Evolutionary conservation across 768 basidiomycete genomes (phyloP), one percentile per base, ranked within the genome.

Genomic region (Scleroderma citrinum): DNA sequence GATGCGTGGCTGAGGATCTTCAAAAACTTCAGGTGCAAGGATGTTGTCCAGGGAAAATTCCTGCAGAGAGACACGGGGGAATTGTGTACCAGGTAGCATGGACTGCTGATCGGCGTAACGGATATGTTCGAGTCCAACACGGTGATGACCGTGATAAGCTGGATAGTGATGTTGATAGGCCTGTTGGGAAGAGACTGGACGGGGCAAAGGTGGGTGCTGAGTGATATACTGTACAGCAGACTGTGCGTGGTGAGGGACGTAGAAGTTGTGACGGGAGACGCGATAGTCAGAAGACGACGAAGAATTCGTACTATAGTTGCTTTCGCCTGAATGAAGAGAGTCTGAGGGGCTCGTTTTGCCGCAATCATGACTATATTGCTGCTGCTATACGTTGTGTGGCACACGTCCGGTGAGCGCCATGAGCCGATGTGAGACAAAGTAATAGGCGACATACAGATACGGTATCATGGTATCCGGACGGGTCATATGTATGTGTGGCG

Each of bases 241-340:
- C 0, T 58, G 56, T 2, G 48, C 17, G 23, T 53, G 50, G 4
- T 20, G 24, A 14, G 40, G 32, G 34, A 19, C 23, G 12, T 42
- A 41, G 40, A 53, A 56, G 2, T 51, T 43, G 5, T 53, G 49
- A 12, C 38, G 44, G 14, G 45, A n/a, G 42, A 51, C 19, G 17
- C 39, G 59, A 13, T 50, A 56, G 10, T 37, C 40, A 29, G 54
- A 32, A 3, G 66, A 60, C 1, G 59, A 60, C 0, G 63, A 56
- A 4, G 64, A 59, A 0, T 59, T 54, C 13, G 51, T 46, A 34
- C 65, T 65, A 61, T 66, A 64, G 35, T 48, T 57, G 31, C 63
- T 62, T 3, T 63, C 59, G 3, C 44, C 17, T 20, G 61, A 66
- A 32, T 56, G 47, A 13, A 58, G 56, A 0, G 65, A 61, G 0